Evolutionary conservation across 2,329 filamentous ascomycete species (phyloP).

Genomic region (Fusarium penzigii): DNA sequence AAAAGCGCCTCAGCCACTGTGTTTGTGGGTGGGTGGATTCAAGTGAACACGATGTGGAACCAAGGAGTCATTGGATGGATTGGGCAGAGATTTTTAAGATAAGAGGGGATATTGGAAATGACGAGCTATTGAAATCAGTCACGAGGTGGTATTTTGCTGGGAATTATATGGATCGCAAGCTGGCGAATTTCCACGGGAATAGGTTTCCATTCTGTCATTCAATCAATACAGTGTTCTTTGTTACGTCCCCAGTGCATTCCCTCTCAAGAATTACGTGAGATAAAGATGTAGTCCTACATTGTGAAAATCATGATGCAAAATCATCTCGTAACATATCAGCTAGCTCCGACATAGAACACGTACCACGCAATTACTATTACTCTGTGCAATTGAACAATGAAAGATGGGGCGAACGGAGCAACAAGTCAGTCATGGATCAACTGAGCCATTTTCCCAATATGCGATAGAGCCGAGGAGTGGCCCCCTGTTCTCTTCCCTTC

Average conservation of each 20-base stretch:
- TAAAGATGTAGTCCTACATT: no score
- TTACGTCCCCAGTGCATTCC: no score
- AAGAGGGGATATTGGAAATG: background rate
- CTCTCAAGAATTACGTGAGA: no score
- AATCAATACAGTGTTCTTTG: background rate
- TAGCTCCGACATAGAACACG: background rate
- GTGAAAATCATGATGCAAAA: no score
- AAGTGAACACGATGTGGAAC: background rate
- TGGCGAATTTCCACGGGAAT: background rate
- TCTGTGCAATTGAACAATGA: background rate
- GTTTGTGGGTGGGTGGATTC: constrained; percentile 1
- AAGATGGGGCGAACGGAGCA: constrained; percentile 1
- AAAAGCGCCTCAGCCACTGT: constrained; percentile 16
- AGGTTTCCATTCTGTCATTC: background rate
- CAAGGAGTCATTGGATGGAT: background rate
- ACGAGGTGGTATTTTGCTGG: background rate
- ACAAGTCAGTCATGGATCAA: background rate
- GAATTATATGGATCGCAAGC: background rate
- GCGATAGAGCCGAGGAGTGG: background rate
- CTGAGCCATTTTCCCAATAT: constrained; percentile 15
- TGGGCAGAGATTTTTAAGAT: background rate
- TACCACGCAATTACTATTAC: no score
- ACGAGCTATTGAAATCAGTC: background rate
- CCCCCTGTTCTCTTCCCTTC: background rate
- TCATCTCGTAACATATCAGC: background rate